These are phyloP conservation scores for Phanerochaete sordida DNA, from an alignment of 768 basidiomycete species.

Conservation along the genomic window DNA sequence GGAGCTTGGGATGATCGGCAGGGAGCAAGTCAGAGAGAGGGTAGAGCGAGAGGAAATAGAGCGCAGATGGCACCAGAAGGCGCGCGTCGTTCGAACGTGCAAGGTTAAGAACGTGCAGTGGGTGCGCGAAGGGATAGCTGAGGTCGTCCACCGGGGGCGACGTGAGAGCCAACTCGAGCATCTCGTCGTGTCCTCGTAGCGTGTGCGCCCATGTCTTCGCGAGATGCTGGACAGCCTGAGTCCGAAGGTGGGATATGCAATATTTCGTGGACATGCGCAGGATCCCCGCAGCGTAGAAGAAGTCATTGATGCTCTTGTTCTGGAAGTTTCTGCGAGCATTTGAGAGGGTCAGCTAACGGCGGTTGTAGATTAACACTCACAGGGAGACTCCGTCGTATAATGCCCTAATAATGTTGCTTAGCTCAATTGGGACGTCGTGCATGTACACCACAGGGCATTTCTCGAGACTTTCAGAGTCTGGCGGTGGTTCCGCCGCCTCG, in stretches of 20 bases:
- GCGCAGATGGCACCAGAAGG: constrained; percentile 44
- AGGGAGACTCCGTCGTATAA: constrained; percentile 47
- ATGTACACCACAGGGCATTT: constrained; percentile 50
- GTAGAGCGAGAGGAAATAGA: constrained; percentile 60
- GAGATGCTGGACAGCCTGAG: constrained; percentile 46
- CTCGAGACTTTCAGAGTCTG: constrained; percentile 34
- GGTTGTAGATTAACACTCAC: constrained; percentile 32
- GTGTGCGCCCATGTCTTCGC: constrained; percentile 50
- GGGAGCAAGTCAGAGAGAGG: constrained; percentile 44
- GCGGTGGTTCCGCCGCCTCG: constrained; percentile 36
- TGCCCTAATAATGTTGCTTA: constrained; percentile 48
- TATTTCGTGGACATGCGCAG: constrained; percentile 60
- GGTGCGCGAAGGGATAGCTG: constrained; percentile 58
- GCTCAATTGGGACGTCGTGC: constrained; percentile 48
- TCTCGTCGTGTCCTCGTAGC: constrained; percentile 51
- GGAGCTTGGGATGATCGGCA: constrained; percentile 51
- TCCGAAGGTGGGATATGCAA: constrained; percentile 49
- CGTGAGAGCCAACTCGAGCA: constrained; percentile 46
- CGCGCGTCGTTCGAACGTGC: constrained; percentile 46
- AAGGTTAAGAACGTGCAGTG: constrained; percentile 53
- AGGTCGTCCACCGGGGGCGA: constrained; percentile 39
- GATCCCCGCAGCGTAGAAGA: constrained; percentile 53
- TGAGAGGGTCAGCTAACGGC: neutral
- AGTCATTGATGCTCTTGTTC: constrained; percentile 43
- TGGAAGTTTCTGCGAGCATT: constrained; percentile 27